A percentile compares a stretch with the other conserved stretches of the same genome.
Conservation (phyloP, 805 yeast genomes). For the Starmerella floricola region DNA sequence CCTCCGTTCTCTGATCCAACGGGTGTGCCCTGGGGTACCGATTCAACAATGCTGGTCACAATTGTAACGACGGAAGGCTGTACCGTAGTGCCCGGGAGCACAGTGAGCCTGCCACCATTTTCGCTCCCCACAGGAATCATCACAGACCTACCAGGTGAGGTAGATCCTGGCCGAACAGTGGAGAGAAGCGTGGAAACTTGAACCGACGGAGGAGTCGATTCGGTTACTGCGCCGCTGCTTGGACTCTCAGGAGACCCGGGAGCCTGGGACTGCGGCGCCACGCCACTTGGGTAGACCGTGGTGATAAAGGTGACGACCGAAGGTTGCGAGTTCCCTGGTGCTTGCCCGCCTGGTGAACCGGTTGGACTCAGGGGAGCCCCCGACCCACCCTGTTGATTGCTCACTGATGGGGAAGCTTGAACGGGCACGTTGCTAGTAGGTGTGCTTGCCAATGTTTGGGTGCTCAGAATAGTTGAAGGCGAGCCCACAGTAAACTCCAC, state of each 20-base stretch:
- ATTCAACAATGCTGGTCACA: background rate
- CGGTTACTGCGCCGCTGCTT: no score
- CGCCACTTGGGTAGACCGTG: background rate
- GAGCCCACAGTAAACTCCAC: slow-evolving; percentile 11
- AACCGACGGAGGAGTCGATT: no score
- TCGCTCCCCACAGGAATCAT: background rate
- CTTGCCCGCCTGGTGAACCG: no score
- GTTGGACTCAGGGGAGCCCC: no score
- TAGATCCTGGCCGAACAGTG: background rate
- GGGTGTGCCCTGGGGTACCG: background rate
- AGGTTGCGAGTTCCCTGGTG: no score
- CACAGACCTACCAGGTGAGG: background rate
- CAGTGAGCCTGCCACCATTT: background rate
- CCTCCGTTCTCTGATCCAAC: background rate
- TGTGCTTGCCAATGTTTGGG: background rate
- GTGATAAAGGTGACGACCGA: background rate
- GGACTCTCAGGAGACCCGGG: no score
- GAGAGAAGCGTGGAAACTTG: no score
- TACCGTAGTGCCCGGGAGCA: background rate
- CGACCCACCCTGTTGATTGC: no score
- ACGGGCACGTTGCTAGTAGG: no score
- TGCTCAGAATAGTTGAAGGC: slow-evolving; percentile 2
- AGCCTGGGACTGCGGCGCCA: no score
- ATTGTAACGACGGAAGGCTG: slow-evolving; percentile 5
- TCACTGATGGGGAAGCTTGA: no score